Base-by-base conservation (phyloP, 1,139 yeast species). In the Suhomyces guaymorum region DNA sequence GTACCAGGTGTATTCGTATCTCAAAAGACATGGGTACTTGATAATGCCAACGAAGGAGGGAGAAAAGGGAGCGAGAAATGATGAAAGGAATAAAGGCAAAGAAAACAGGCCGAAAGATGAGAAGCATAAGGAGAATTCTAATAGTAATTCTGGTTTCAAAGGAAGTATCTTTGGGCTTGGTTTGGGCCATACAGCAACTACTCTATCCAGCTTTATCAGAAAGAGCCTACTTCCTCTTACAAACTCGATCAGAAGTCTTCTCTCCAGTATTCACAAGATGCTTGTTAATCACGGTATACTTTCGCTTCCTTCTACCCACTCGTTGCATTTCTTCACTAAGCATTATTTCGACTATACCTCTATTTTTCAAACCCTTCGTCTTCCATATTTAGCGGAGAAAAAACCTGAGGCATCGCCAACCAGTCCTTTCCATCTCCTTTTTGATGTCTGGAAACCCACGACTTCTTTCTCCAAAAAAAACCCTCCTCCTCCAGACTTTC, bases 391-490 rank as follows among this genome's bases (percentile, higher is more conserved):
- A 9, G 2, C 15, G n/a, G n/a, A n/a, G n/a, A n/a, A n/a, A n/a
- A n/a, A n/a, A n/a, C n/a, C n/a, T n/a, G n/a, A n/a, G n/a, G n/a
- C n/a, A n/a, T n/a, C n/a, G n/a, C n/a, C n/a, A n/a, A n/a, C n/a
- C n/a, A n/a, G n/a, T n/a, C n/a, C 32, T 9, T 24, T 28, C 33
- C 39, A 28, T 21, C 15, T 73, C 1, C 60, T 70, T 1, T 89
- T 71, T 49, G 73, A 84, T 49, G 87, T 87, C 1, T 90, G 97
- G 97, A 89, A 86, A 56, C 97, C 97, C 0, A 66, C 73, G 2
- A 75, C 82, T 0, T 59, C 57, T 7, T 90, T 86, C 59, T 80
- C 80, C 38, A 89, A 89, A 51, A 80, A 78, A 27, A 53, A 56
- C 19, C 84, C 87, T 0, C 59, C 62, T 0, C 44, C 54, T 1